Conservation (phyloP, 2,329 filamentous ascomycete genomes). For the Mariannaea elegans region DNA sequence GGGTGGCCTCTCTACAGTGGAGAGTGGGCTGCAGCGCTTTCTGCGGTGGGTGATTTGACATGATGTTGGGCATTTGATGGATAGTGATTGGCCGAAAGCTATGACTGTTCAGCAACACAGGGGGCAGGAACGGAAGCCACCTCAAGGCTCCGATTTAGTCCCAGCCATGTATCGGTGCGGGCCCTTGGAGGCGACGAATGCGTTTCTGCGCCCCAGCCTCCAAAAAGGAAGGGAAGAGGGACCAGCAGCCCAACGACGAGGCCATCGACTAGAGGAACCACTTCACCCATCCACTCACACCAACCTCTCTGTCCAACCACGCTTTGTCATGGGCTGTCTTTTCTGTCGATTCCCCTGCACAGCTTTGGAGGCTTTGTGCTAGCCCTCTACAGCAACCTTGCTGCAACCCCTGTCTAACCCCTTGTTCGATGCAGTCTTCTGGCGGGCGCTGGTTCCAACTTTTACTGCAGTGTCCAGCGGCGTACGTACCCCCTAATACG, state of each 20-base stretch:
- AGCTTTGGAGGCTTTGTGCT: not conserved
- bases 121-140: slow-evolving; percentile 13
- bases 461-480: not conserved
- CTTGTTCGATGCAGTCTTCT: slow-evolving; percentile 7
- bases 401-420: slow-evolving; percentile 6
- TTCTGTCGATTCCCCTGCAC: slow-evolving; percentile 5
- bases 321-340: not conserved
- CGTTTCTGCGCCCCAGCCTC: slow-evolving; percentile 8
- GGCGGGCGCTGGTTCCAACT: slow-evolving; percentile 22
- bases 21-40: not conserved
- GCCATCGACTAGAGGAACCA: slow-evolving; percentile 2
- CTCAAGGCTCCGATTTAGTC: slow-evolving; percentile 14
- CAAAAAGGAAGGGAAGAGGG: no score
- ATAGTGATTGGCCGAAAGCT: not conserved
- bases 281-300: not conserved
- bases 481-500: slow-evolving; percentile 12
- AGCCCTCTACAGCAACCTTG: not conserved
- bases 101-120: slow-evolving; percentile 6
- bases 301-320: slow-evolving; percentile 5
- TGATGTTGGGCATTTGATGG: not conserved
- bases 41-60: not conserved
- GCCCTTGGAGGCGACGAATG: slow-evolving; percentile 14
- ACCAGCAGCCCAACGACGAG: no score
- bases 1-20: not conserved
- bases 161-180: slow-evolving; percentile 5